Evolutionary conservation across 768 basidiomycete species (phyloP).

Genomic region (Pleurotus cornucopiae): DNA sequence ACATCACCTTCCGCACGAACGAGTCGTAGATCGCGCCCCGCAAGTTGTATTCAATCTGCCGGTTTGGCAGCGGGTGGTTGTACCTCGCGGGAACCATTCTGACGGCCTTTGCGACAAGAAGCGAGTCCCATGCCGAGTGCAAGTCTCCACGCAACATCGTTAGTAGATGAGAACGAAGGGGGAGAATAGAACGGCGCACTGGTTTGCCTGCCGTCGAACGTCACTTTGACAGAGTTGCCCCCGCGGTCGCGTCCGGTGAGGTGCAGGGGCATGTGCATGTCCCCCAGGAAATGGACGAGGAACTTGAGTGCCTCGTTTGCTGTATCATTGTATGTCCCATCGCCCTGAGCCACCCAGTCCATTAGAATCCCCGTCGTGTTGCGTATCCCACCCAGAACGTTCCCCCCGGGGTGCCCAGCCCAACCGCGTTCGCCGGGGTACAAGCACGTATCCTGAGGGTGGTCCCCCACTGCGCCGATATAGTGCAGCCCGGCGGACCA

Average conservation of each 20-base stretch:
- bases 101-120: slow-evolving; percentile 79
- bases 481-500: slow-evolving; percentile 80
- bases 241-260: slow-evolving; percentile 85
- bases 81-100: slow-evolving; percentile 76
- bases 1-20: slow-evolving; percentile 80
- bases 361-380: slow-evolving; percentile 69
- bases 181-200: slow-evolving; percentile 42
- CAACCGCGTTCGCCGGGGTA: slow-evolving; percentile 80
- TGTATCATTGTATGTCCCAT: slow-evolving; percentile 13
- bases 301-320: slow-evolving; percentile 87
- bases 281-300: slow-evolving; percentile 89
- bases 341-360: slow-evolving; percentile 34
- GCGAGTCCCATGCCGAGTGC: slow-evolving; percentile 84
- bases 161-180: not conserved
- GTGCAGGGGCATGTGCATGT: slow-evolving; percentile 93
- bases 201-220: slow-evolving; percentile 65
- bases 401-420: slow-evolving; percentile 46
- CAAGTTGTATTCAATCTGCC: slow-evolving; percentile 60
- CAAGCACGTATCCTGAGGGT: slow-evolving; percentile 69
- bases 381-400: slow-evolving; percentile 74
- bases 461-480: slow-evolving; percentile 68
- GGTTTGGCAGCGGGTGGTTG: slow-evolving; percentile 57
- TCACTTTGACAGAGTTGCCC: slow-evolving; percentile 76
- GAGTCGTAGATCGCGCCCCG: slow-evolving; percentile 83
- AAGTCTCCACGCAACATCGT: slow-evolving; percentile 44